These are phyloP conservation scores for Teratosphaeriaceae sp. DNA, from an alignment of 2,329 filamentous ascomycete species.

Conservation along the genomic window DNA sequence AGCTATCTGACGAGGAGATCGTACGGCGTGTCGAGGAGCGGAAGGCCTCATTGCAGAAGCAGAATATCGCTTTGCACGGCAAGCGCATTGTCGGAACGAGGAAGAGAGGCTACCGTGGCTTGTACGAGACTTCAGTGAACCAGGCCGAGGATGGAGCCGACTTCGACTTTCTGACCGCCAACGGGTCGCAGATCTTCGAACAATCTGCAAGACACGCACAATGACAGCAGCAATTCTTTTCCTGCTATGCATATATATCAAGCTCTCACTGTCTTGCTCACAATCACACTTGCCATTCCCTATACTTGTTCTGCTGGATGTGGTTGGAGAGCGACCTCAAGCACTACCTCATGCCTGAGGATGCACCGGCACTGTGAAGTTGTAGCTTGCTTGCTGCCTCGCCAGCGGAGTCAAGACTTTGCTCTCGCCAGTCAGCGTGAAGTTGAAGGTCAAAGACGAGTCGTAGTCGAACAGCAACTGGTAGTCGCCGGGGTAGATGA, in stretches of 20 bases:
- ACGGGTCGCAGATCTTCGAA: not conserved
- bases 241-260: too few relatives aligned
- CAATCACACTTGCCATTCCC: too few relatives aligned
- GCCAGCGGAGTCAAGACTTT: slow-evolving; percentile 3
- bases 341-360: not conserved
- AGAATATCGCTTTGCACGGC: slow-evolving; percentile 23
- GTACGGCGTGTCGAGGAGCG: slow-evolving; percentile 30
- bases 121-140: slow-evolving; percentile 55
- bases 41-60: slow-evolving; percentile 18
- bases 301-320: too few relatives aligned
- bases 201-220: too few relatives aligned
- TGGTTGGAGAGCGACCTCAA: too few relatives aligned
- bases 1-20: slow-evolving; percentile 38
- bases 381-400: slow-evolving; percentile 5
- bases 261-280: too few relatives aligned
- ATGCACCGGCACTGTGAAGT: slow-evolving; percentile 5
- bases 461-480: slow-evolving; percentile 36
- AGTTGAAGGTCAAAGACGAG: slow-evolving; percentile 24
- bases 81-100: slow-evolving; percentile 20
- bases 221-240: too few relatives aligned
- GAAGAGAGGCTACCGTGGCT: slow-evolving; percentile 51
- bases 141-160: slow-evolving; percentile 55
- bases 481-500: slow-evolving; percentile 38
- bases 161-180: slow-evolving; percentile 52
- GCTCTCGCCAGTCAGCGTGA: slow-evolving; percentile 11